A percentile compares a stretch with the other conserved stretches of the same genome.
Evolutionary conservation across 78 protist species (phyloP).

Genomic region (Chrysochromulina tobinii): DNA sequence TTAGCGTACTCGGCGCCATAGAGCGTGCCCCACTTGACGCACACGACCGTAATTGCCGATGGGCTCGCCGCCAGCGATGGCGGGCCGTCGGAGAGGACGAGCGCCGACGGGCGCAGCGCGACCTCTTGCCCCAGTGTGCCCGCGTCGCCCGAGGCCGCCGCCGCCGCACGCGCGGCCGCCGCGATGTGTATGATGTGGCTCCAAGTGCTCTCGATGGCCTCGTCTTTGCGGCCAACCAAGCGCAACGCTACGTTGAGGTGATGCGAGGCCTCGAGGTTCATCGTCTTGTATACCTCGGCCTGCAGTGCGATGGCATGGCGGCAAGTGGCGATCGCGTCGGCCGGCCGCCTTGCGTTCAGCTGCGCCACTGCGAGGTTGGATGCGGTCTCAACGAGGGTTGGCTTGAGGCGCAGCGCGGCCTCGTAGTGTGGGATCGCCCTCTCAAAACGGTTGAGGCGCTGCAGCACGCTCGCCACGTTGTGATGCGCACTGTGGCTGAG

Average conservation of each 20-base stretch:
- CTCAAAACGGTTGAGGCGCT: not conserved
- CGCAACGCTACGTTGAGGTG: constrained; percentile 9
- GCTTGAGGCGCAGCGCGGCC: not conserved
- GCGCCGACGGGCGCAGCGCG: not conserved
- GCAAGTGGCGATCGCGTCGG: not conserved
- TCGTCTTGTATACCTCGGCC: not conserved
- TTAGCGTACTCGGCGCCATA: not conserved
- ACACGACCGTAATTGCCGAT: not conserved
- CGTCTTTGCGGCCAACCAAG: not conserved
- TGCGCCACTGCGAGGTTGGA: constrained; percentile 1
- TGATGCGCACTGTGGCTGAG: not conserved
- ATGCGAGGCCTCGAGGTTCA: not conserved
- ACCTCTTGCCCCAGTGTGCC: not conserved
- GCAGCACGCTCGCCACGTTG: not conserved
- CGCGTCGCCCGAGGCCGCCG: not conserved
- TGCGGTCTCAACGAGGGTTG: not conserved
- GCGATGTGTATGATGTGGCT: not conserved
- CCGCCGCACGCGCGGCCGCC: not conserved
- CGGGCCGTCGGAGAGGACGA: not conserved
- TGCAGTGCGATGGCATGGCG: not conserved
- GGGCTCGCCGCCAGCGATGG: not conserved
- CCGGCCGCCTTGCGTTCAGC: not conserved
- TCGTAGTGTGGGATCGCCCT: not conserved
- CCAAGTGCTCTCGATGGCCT: not conserved
- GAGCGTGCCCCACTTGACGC: constrained; percentile 14